Conservation (phyloP, 768 basidiomycete species). For the Phaeotremella skinneri region DNA sequence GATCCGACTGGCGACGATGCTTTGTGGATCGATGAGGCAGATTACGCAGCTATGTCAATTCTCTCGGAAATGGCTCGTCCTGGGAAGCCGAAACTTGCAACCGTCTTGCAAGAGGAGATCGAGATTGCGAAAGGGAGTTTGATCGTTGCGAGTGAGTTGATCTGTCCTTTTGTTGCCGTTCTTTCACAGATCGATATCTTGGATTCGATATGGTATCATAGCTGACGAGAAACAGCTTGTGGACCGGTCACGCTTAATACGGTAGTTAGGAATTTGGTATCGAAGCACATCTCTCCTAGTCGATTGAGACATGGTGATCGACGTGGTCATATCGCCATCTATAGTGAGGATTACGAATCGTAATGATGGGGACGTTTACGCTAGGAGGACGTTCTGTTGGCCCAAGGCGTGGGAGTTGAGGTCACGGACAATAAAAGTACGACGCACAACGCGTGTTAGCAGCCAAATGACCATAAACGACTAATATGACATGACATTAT, state of each 20-base stretch:
- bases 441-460: too few relatives aligned
- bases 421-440: too few relatives aligned
- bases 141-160: conserved; percentile 66
- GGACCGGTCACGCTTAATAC: conserved; percentile 70
- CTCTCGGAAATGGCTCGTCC: conserved; percentile 65
- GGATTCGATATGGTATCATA: conserved; percentile 3
- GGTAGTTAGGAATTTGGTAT: conserved; percentile 65
- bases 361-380: conserved; percentile 40
- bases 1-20: conserved; percentile 26
- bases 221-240: conserved; percentile 58
- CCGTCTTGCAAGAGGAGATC: conserved; percentile 67
- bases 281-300: conserved; percentile 61
- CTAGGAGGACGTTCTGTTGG: too few relatives aligned
- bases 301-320: conserved; percentile 60
- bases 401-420: too few relatives aligned
- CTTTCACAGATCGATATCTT: background rate
- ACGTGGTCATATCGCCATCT: conserved; percentile 62
- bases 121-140: conserved; percentile 59
- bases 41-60: conserved; percentile 61
- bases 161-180: background rate
- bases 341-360: conserved; percentile 68
- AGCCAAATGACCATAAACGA: too few relatives aligned
- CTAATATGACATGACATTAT: background rate
- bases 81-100: conserved; percentile 66
- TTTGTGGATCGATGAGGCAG: conserved; percentile 58